Percentiles rank a stretch among this genome's conserved stretches.
Conservation (phyloP, 1,139 yeast species). For the Candida frijolesensis region DNA sequence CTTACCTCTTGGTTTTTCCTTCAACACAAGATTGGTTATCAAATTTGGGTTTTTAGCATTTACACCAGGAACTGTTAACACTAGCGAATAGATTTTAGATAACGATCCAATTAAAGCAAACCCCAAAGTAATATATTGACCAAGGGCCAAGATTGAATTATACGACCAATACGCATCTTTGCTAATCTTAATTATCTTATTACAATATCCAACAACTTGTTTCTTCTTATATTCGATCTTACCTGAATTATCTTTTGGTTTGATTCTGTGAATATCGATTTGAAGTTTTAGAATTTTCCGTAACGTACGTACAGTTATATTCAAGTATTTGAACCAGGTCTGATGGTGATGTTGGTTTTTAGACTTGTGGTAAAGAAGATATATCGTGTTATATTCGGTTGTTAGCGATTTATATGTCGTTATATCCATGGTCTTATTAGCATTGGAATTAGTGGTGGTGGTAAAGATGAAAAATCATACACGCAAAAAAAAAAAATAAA, state of each 20-base stretch:
- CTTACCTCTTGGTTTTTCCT: neutral
- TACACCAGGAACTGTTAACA: conserved; percentile 25
- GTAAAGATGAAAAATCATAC: neutral
- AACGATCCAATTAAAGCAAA: conserved; percentile 63
- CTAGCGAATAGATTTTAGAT: conserved; percentile 45
- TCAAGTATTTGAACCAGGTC: conserved; percentile 74
- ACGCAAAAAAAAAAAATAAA: conserved; percentile 1
- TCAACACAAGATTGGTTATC: neutral
- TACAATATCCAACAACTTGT: conserved; percentile 26
- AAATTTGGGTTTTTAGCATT: neutral
- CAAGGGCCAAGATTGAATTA: conserved; percentile 69
- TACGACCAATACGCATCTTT: conserved; percentile 58
- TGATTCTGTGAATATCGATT: conserved; percentile 22
- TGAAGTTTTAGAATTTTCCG: conserved; percentile 37
- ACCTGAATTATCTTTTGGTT: conserved; percentile 8
- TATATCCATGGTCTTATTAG: conserved; percentile 10
- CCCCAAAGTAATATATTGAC: conserved; percentile 78
- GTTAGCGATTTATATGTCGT: conserved; percentile 15
- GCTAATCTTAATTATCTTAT: conserved; percentile 41
- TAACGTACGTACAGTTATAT: conserved; percentile 61
- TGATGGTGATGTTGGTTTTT: conserved; percentile 76
- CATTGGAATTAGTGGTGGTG: neutral
- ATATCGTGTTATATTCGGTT: conserved; percentile 58
- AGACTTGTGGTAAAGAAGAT: conserved; percentile 68
- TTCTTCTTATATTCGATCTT: conserved; percentile 16